These are phyloP conservation scores for Rhynchospora pubera DNA, from an alignment of 176 grass and related monocot species.

Conservation along the genomic window DNA sequence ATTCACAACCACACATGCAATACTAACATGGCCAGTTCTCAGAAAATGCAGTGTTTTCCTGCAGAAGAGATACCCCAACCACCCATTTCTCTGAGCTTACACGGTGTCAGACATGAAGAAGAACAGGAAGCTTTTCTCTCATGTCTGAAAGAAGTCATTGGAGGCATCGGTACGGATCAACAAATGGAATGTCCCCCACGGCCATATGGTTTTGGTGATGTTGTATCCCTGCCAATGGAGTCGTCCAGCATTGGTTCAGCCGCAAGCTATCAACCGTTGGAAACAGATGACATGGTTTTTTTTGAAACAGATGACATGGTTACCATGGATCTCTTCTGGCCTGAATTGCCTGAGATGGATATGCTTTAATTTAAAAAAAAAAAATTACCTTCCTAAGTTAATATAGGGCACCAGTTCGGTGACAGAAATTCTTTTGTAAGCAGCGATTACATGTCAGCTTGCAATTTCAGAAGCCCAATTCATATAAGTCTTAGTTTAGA, in stretches of 20 bases:
- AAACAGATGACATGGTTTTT: too few relatives aligned
- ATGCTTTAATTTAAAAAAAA: neutral
- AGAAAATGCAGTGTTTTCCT: neutral
- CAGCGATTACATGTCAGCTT: neutral
- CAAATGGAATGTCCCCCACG: neutral
- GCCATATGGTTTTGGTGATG: neutral
- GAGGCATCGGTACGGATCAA: neutral
- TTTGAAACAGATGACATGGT: too few relatives aligned
- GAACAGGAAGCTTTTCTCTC: neutral
- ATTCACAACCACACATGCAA: slow-evolving; percentile 56
- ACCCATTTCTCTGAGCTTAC: neutral
- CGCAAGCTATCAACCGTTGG: neutral
- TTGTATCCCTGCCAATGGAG: neutral
- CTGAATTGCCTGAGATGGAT: neutral
- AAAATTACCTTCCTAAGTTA: neutral
- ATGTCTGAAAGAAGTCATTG: neutral
- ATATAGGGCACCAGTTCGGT: neutral
- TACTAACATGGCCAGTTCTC: neutral
- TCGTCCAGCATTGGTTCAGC: neutral
- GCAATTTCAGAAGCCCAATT: neutral
- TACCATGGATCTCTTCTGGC: neutral
- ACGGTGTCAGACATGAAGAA: neutral
- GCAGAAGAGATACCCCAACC: neutral
- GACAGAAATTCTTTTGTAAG: neutral
- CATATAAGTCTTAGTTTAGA: neutral